These are phyloP conservation scores for Cydonia oblonga DNA, from an alignment of 331 rosid species.

Conservation along the genomic window DNA sequence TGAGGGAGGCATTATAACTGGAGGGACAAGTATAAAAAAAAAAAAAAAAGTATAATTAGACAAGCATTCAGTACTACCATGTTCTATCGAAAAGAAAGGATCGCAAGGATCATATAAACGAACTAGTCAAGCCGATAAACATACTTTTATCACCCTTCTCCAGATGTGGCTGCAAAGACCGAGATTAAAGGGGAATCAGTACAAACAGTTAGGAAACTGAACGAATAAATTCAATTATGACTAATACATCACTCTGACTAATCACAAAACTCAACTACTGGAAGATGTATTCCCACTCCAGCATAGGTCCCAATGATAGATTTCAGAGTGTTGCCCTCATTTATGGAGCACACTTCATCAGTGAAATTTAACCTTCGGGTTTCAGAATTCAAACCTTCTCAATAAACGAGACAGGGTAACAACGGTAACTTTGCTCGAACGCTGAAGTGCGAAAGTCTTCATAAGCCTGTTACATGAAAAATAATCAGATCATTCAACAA, in stretches of 20 bases:
- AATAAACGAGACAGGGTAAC: constrained; percentile 20
- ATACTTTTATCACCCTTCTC: constrained; percentile 41
- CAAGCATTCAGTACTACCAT: not conserved
- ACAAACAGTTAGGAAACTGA: not conserved
- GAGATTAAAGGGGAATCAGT: not conserved
- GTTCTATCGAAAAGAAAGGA: not conserved
- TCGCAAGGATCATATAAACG: not conserved
- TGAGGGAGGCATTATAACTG: constrained; percentile 57
- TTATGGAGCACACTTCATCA: not conserved
- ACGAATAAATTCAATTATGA: not conserved
- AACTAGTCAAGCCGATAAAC: constrained; percentile 1
- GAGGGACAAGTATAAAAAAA: constrained; percentile 4
- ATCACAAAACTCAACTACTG: not conserved
- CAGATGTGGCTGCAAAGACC: constrained; percentile 25
- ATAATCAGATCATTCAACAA: not conserved
- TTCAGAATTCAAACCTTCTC: constrained; percentile 20
- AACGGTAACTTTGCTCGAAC: constrained; percentile 26
- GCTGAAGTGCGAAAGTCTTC: not conserved
- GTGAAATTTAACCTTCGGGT: not conserved
- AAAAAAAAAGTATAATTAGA: not conserved
- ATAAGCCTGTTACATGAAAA: constrained; percentile 14
- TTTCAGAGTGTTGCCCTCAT: not conserved
- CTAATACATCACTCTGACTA: not conserved
- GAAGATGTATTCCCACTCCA: not conserved
- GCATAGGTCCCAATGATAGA: not conserved